These are phyloP conservation scores for Lentinus brumalis DNA, from an alignment of 768 basidiomycete genomes.

Conservation along the genomic window DNA sequence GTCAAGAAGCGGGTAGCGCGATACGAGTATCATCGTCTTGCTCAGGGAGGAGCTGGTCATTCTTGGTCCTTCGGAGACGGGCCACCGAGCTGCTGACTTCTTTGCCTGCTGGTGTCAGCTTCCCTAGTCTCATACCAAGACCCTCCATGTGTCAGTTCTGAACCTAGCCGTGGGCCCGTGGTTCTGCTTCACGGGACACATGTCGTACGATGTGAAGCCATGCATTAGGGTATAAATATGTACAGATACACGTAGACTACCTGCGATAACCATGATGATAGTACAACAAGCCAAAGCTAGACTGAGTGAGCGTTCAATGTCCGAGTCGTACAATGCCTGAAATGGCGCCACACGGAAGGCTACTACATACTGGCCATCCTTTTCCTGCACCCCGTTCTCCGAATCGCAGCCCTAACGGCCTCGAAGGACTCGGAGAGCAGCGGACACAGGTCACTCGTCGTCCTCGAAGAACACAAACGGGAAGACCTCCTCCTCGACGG, in stretches of 20 bases:
- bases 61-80: no score
- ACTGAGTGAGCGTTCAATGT: no score
- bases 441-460: neutral
- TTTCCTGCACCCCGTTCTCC: neutral
- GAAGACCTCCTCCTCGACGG: neutral
- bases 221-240: conserved; percentile 18
- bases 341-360: neutral
- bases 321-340: neutral
- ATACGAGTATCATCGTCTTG: no score
- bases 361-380: neutral
- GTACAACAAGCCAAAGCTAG: neutral
- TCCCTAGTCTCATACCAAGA: no score
- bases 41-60: no score
- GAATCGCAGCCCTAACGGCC: neutral
- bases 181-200: neutral
- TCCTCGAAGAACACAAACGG: neutral
- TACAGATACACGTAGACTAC: conserved; percentile 1
- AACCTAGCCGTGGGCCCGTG: no score
- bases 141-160: no score
- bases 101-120: no score
- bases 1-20: no score
- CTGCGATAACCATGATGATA: neutral
- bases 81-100: no score
- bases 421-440: neutral
- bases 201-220: neutral